Base-by-base conservation (phyloP, 2,329 filamentous ascomycete genomes). In the Trichoderma endophyticum region DNA sequence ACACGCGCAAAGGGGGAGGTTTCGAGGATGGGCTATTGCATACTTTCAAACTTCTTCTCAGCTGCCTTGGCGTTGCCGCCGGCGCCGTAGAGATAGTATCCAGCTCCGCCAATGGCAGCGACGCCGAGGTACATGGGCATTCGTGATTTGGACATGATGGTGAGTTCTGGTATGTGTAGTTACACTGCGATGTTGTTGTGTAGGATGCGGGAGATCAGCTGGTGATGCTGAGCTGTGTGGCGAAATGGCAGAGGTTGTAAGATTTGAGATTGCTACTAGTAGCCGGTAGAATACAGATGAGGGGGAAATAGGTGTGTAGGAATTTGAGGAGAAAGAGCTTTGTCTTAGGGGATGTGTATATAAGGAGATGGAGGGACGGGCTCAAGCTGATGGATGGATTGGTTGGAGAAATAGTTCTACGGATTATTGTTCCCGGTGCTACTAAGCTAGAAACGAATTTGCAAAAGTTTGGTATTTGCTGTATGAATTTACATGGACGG, bases 31-130 rank as follows among this genome's bases (percentile, higher is more conserved):
- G 36, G 43, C 6, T 9, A 18, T 32, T 51, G 74, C 90, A 60
- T 84, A 97, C 95, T 89, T 85, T 97, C 93, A 76, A 93, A 88
- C 82, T 96, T 87, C 86, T 95, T 93, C 87, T 94, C 90, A n/a
- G 95, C 95, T 64, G 88, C 90, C 82, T 92, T 93, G 66, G 93
- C 87, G 81, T 90, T 88, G 72, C 95, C 95, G 73, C 95, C 95
- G 18, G 95, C 92, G 66, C 84, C 87, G 86, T 97, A 99, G 74
- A 98, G 88, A 86, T 98, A 98, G 87, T 97, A 98, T 57, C 92
- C 94, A 72, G 90, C 84, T 75, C 90, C 92, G 77, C 88, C 89
- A 36, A 87, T 91, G 75, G 89, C 90, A 73, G 86, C 88, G 76
- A 90, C 82, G 77, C 91, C 92, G 77, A 91, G 79, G 77, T 85